Percentiles rank a stretch among this genome's conserved stretches.
phyloP scores from a whole-genome alignment of 2,329 filamentous ascomycete genomes.

The Fusarium incarnatum region DNA sequence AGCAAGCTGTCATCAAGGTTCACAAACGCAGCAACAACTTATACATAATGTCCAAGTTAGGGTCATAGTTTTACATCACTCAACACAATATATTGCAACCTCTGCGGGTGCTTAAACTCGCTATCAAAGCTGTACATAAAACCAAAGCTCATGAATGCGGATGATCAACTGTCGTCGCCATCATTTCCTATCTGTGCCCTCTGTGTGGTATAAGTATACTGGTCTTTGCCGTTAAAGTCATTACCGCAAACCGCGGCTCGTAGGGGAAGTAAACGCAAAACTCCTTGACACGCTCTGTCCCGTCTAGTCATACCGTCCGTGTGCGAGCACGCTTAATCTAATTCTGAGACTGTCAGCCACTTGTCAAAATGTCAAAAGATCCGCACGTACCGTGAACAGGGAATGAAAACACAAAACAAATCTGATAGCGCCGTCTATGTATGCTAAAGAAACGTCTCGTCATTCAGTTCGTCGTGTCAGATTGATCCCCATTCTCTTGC shows the following conservation, averaged over 20 bases:
- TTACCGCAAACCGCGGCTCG: constrained; percentile 33
- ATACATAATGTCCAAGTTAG: not conserved
- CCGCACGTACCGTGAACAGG: constrained; percentile 37
- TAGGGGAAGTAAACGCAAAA: constrained; percentile 34
- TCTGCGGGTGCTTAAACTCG: constrained; percentile 13
- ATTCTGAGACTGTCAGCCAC: constrained; percentile 22
- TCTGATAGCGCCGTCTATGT: constrained; percentile 24
- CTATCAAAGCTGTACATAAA: constrained; percentile 30
- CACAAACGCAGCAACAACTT: not conserved
- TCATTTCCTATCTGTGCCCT: constrained; percentile 27
- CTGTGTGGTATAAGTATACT: constrained; percentile 38
- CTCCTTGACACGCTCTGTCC: constrained; percentile 33
- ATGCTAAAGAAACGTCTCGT: constrained; percentile 22
- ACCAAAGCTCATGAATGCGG: constrained; percentile 24
- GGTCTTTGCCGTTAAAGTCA: constrained; percentile 39
- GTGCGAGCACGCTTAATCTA: constrained; percentile 30
- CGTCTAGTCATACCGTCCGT: constrained; percentile 34
- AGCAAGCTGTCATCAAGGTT: not conserved
- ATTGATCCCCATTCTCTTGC: constrained; percentile 30
- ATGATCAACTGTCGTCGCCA: constrained; percentile 28
- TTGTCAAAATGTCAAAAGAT: not conserved
- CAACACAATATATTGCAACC: constrained; percentile 19
- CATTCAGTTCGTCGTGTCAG: constrained; percentile 43
- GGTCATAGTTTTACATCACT: not conserved
- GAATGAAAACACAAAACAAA: constrained; percentile 27